Evolutionary conservation across 768 basidiomycete genomes (phyloP).

Genomic region (Auricularia cornea): DNA sequence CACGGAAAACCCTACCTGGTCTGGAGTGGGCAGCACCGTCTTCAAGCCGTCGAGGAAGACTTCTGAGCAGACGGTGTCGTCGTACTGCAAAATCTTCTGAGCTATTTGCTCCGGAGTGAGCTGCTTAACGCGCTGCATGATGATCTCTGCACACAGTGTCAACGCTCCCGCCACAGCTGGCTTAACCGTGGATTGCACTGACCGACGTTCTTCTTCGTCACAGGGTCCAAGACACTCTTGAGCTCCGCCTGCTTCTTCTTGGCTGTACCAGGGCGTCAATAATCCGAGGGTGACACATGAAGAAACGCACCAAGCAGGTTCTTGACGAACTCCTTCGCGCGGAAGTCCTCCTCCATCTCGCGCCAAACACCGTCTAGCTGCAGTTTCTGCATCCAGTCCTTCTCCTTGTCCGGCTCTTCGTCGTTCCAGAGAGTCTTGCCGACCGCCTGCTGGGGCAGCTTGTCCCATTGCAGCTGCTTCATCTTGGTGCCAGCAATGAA

Average conservation of each 20-base stretch:
- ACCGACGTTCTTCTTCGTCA: conserved; percentile 93
- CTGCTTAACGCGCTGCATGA: conserved; percentile 79
- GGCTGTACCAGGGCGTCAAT: conserved; percentile 32
- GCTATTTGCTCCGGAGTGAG: conserved; percentile 83
- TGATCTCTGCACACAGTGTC: conserved; percentile 74
- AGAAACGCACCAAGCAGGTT: conserved; percentile 65
- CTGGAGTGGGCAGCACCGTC: conserved; percentile 81
- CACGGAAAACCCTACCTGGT: conserved; percentile 38
- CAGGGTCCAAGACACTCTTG: conserved; percentile 82
- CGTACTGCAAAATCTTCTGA: conserved; percentile 75
- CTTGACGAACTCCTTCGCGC: conserved; percentile 88
- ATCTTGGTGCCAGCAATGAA: conserved; percentile 84
- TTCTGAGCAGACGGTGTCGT: conserved; percentile 78
- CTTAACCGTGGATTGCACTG: too few species aligned
- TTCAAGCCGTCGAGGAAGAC: conserved; percentile 85
- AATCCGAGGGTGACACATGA: background rate
- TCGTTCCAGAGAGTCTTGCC: conserved; percentile 79
- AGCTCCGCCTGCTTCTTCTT: conserved; percentile 83
- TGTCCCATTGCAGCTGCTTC: conserved; percentile 99
- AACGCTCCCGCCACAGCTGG: too few species aligned
- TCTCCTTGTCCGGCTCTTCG: conserved; percentile 59
- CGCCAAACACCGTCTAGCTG: conserved; percentile 82
- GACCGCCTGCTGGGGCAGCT: conserved; percentile 83
- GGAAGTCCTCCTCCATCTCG: conserved; percentile 98
- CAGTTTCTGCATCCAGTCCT: conserved; percentile 74